Base-by-base conservation (phyloP, 2,329 filamentous ascomycete genomes). In the Curvularia sp. region DNA sequence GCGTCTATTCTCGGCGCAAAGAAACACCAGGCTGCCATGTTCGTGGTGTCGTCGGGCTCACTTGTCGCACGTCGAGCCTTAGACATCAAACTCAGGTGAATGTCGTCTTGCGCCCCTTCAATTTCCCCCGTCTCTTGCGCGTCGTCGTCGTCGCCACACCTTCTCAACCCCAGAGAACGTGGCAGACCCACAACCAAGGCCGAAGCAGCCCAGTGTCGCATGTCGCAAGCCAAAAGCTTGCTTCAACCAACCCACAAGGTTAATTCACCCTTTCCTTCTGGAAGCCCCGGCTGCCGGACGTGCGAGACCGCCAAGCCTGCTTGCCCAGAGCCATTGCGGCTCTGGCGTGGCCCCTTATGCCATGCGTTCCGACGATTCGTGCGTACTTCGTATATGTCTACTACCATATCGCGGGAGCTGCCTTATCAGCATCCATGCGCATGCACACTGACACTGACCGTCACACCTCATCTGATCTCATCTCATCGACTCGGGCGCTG, bases 241-340 rank as follows among this genome's bases (percentile, higher is more conserved):
- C 57, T 39, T 43, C 22, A 26, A 53, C 47, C 54, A 62, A 47
- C 57, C 60, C 51, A 54, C 44, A 48, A 41, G 46, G 44, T 50
- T 26, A 53, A 28, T 38, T 31, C 51, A 41, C 53, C 47, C 35
- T 43, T 56, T 55, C 22, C 41, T 43, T 26, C 30, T 44, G 33
- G 35, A 46, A 39, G 28, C n/a, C 30, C 10, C 12, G 15, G 30
- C 20, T 42, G 15, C 24, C 24, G 42, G 22, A 38, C 47, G 49
- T 60, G 59, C 53, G 28, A 57, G 53, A 26, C 28, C 42, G 55
- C 62, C 48, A 62, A 60, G 56, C 51, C 22, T 38, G 15, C 5
- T 10, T 2, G 31, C 42, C 42, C 39, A 42, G 38, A 46, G 51
- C 41, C 46, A 55, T 43, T 48, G 53, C 47, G 55, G 55, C 55